phyloP scores from a whole-genome alignment of 1,139 yeast genomes.

The Suhomyces ambrosiae region DNA sequence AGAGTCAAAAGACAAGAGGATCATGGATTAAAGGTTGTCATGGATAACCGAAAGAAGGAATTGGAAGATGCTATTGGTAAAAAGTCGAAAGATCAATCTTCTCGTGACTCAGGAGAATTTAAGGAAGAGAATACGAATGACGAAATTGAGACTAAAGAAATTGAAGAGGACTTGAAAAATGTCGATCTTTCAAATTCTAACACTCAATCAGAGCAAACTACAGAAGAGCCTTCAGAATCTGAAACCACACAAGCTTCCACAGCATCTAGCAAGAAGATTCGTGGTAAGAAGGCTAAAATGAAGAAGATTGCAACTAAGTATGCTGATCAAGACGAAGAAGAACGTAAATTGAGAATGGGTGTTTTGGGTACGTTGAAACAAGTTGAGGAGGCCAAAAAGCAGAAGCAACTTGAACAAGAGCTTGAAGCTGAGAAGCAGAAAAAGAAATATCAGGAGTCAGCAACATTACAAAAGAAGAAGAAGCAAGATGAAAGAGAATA shows the following conservation, averaged over 20 bases:
- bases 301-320: slow-evolving; percentile 84
- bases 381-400: slow-evolving; percentile 42
- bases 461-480: slow-evolving; percentile 18
- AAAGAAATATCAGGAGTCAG: slow-evolving; percentile 23
- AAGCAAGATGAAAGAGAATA: slow-evolving; percentile 48
- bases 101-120: slow-evolving; percentile 17
- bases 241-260: slow-evolving; percentile 15
- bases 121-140: slow-evolving; percentile 9
- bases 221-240: slow-evolving; percentile 12
- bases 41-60: slow-evolving; percentile 36
- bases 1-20: slow-evolving; percentile 46
- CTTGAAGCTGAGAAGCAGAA: slow-evolving; percentile 33
- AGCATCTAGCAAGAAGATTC: slow-evolving; percentile 35
- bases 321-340: slow-evolving; percentile 91
- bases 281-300: slow-evolving; percentile 84
- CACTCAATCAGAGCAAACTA: neutral
- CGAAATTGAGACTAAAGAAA: slow-evolving; percentile 8
- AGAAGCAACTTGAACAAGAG: slow-evolving; percentile 26
- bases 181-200: neutral
- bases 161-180: slow-evolving; percentile 4
- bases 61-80: slow-evolving; percentile 20
- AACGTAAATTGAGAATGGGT: slow-evolving; percentile 69
- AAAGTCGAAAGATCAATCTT: slow-evolving; percentile 14
- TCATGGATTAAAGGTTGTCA: slow-evolving; percentile 45
- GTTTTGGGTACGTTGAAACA: slow-evolving; percentile 83